phyloP scores from a whole-genome alignment of 2,329 filamentous ascomycete genomes.

The Colletotrichum tanaceti region DNA sequence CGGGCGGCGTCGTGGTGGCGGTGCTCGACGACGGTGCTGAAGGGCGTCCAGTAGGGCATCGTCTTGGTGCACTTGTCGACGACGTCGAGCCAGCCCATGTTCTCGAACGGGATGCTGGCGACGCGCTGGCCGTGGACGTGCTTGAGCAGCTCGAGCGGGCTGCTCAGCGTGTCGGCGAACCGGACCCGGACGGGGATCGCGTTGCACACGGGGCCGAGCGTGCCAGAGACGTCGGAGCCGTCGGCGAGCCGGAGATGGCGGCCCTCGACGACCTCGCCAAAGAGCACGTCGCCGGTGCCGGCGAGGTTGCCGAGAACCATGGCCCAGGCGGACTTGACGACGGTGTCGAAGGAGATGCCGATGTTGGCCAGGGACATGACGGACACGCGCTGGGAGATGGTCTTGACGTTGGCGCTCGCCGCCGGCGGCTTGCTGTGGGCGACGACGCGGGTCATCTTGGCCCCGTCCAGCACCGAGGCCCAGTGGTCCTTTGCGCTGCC shows the following conservation, averaged over 20 bases:
- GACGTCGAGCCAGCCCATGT: constrained; percentile 63
- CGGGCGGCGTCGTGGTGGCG: constrained; percentile 55
- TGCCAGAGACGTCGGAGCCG: constrained; percentile 66
- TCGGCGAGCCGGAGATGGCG: constrained; percentile 56
- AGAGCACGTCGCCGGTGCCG: constrained; percentile 63
- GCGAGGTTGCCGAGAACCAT: constrained; percentile 64
- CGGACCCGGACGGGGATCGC: constrained; percentile 61
- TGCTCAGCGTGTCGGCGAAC: constrained; percentile 56
- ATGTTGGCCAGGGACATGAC: constrained; percentile 56
- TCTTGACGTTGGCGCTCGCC: constrained; percentile 54
- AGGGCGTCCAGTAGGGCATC: constrained; percentile 65
- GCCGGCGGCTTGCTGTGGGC: constrained; percentile 55
- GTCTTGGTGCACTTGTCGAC: constrained; percentile 64
- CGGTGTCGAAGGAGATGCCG: constrained; percentile 61
- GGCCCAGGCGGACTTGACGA: constrained; percentile 70
- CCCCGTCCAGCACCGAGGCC: constrained; percentile 57
- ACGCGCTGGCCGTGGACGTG: constrained; percentile 62
- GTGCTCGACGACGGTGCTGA: constrained; percentile 67
- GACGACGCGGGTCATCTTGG: constrained; percentile 60
- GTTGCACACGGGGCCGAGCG: constrained; percentile 61
- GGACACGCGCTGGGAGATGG: constrained; percentile 54
- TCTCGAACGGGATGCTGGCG: constrained; percentile 61
- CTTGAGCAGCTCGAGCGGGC: constrained; percentile 62
- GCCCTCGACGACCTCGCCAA: constrained; percentile 65
- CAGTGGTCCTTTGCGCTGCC: constrained; percentile 58